A percentile compares a stretch with the other conserved stretches of the same genome.
phyloP scores from a whole-genome alignment of 345 rosid genomes.

The Eutrema yunnanense region DNA sequence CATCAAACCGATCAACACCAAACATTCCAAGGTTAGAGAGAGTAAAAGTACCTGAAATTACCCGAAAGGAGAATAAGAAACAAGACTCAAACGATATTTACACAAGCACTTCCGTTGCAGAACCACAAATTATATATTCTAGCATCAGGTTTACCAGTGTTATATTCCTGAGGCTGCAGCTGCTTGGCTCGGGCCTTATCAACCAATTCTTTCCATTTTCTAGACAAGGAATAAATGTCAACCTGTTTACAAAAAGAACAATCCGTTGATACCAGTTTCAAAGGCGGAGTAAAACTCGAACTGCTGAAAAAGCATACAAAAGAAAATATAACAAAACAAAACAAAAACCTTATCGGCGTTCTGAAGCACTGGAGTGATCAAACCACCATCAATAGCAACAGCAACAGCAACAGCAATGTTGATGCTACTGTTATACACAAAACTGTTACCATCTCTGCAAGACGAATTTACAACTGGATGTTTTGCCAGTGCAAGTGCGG shows the following conservation, averaged over 20 bases:
- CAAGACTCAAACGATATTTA: conserved; percentile 5
- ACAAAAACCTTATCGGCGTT: conserved; percentile 84
- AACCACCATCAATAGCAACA: conserved; percentile 90
- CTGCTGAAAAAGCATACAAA: background rate
- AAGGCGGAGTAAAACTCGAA: background rate
- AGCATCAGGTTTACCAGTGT: conserved; percentile 46
- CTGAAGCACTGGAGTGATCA: conserved; percentile 94
- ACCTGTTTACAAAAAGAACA: conserved; percentile 36
- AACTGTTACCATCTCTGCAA: conserved; percentile 90
- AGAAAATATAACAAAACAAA: background rate
- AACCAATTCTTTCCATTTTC: conserved; percentile 97
- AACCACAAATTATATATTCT: background rate
- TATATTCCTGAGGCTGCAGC: conserved; percentile 90
- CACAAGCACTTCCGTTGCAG: background rate
- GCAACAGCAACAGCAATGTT: conserved; percentile 98
- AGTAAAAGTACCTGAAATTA: conserved; percentile 75
- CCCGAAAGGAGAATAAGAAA: background rate
- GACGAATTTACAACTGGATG: conserved; percentile 81
- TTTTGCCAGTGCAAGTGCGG: conserved; percentile 77
- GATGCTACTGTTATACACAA: conserved; percentile 74
- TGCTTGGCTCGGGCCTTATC: conserved; percentile 95
- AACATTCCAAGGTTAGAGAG: conserved; percentile 98
- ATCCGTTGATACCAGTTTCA: background rate
- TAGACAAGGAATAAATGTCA: conserved; percentile 87
- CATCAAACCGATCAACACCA: conserved; percentile 96